Evolutionary conservation across 2,329 filamentous ascomycete genomes (phyloP), one percentile per base, ranked within the genome.

Genomic region (Neonectria magnoliae): DNA sequence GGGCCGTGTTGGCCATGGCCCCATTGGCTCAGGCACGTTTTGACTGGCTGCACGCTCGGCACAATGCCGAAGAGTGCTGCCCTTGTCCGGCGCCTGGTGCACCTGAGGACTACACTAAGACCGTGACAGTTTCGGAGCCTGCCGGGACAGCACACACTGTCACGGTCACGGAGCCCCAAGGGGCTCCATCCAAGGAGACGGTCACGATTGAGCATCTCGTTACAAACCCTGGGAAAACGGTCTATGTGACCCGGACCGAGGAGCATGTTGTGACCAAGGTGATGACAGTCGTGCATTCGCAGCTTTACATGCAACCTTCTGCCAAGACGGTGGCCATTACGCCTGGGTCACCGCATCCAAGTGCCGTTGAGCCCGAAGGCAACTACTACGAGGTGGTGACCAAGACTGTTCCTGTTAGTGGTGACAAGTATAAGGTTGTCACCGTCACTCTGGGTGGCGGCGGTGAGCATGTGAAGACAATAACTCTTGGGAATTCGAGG

Each of bases 121-220:
- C 73, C 11, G 67, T 78, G 38, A 77, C 74, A 20, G 65, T 77
- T 31, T 76, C 73, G 14, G 68, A 72, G 20, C 67, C 69, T 50
- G 57, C 68, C 57, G 41, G 48, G 1, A 41, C 56, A 13, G 53
- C 65, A 16, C 56, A 67, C 41, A 73, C 68, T 5, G 59, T 71
- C 29, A 74, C 67, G 6, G 36, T 73, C 27, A 66, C 58, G 9
- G 59, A 67, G n/a, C 62, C 70, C 18, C 38, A 56, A 13, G 64
- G 47, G 6, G 36, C 69, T 44, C 61, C 68, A 9, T 61, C 66
- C 27, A 67, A 64, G 33, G 67, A 76, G 52, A 79, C 76, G 18
- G 66, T 77, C 8, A 77, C 72, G 2, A 62, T 71, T 31, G 55
- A 66, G 16, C 62, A 61, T n/a, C 68, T 69, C 4, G 60, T 73